Conservation (phyloP, 108 stramenopile genomes). For the Skeletonema grethae region DNA sequence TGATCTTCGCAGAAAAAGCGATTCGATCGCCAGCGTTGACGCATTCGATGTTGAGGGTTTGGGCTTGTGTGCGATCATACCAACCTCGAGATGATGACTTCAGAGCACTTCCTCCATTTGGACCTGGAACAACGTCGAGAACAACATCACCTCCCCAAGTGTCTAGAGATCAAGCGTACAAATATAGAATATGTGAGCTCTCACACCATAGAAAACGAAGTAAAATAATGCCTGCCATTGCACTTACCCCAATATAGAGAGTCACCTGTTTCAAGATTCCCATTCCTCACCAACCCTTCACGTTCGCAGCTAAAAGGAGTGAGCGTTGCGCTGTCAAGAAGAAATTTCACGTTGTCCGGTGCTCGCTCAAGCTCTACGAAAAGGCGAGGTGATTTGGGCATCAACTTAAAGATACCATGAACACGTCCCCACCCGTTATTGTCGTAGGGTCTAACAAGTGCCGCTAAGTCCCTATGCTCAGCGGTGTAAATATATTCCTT, state of each 20-base stretch:
- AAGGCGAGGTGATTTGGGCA: slow-evolving; percentile 18
- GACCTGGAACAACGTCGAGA: background rate
- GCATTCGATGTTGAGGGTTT: background rate
- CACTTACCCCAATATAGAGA: slow-evolving; percentile 3
- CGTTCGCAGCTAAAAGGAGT: slow-evolving; percentile 17
- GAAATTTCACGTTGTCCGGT: slow-evolving; percentile 27
- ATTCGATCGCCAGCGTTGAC: slow-evolving; percentile 33
- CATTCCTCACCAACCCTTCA: slow-evolving; percentile 32
- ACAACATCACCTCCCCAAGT: slow-evolving; percentile 29
- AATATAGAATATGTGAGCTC: background rate
- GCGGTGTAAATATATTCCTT: slow-evolving; percentile 23
- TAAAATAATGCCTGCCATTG: slow-evolving; percentile 13
- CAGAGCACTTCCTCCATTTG: background rate
- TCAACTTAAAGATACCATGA: slow-evolving; percentile 32
- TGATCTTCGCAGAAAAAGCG: slow-evolving; percentile 31
- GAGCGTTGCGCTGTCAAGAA: slow-evolving; percentile 33
- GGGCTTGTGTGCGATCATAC: background rate
- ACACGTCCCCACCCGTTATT: slow-evolving; percentile 24
- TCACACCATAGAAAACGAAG: background rate
- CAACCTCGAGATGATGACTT: background rate
- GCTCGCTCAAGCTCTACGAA: slow-evolving; percentile 35
- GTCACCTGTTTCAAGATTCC: slow-evolving; percentile 27
- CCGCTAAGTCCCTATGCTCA: slow-evolving; percentile 15
- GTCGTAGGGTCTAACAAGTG: slow-evolving; percentile 27
- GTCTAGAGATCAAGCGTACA: slow-evolving; percentile 1